Evolutionary conservation across 805 yeast species (phyloP), one percentile per base, ranked within the genome.

Genomic region (Lachancea meyersii): DNA sequence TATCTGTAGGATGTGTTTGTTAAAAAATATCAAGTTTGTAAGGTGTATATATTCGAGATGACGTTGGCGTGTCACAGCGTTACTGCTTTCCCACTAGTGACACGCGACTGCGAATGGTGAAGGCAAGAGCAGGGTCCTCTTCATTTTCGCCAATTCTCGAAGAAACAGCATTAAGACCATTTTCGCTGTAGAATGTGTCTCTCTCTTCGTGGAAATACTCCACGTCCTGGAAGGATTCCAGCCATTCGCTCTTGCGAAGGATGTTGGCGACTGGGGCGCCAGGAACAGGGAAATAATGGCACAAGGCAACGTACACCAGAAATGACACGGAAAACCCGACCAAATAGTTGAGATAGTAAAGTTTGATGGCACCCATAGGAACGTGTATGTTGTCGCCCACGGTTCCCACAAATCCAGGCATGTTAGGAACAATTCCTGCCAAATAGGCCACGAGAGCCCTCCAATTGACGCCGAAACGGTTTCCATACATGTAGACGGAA

Each of bases 391-490:
- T 45, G 28, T 41, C 33, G 5, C 48, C 48, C 19, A 85, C 79
- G 8, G 88, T 87, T 49, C 95, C 87, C 5, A 82, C 91, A 53
- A 87, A 87, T 1, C 96, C 96, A 17, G 83, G 83, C 56, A 87
- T 80, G 55, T 86, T 87, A 36, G 95, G 93, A 27, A 79, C 68
- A 46, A 88, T 80, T 43, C 95, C 95, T 51, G 80, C 72, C 50
- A 87, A 60, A 60, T 87, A 87, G 1, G 95, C 93, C 24, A 72
- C 77, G 51, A 76, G 79, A 1, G 91, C 96, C 60, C 95, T 73
- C 93, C 94, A 85, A 59, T 86, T 86, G 61, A 77, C 53, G 31
- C 96, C 96, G 37, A 68, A 64, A 23, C 55, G 64, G 54, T 75
- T 72, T 11, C 47, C 47, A 65, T 76, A 86, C 65, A 73, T 73